Evolutionary conservation across 495 filamentous ascomycete species (phyloP).

Genomic region (Clohesyomyces aquaticus): DNA sequence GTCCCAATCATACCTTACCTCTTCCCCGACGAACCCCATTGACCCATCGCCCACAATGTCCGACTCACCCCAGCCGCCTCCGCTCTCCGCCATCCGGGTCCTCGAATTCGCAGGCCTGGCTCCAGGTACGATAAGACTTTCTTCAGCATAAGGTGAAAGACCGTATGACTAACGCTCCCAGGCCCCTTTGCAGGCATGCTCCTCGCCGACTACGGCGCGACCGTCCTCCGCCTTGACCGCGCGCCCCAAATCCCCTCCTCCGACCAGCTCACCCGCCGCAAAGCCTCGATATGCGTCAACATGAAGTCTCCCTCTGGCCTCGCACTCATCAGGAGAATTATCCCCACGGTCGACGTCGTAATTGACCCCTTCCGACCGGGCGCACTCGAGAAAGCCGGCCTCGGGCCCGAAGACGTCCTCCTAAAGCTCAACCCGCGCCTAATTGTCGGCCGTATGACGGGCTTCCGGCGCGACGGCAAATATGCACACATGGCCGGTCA

Average conservation of each 20-base stretch:
- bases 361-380: conserved; percentile 94
- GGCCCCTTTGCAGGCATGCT: conserved; percentile 89
- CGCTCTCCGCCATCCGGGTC: conserved; percentile 76
- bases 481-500: conserved; percentile 93
- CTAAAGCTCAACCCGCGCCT: conserved; percentile 70
- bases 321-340: conserved; percentile 66
- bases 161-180: conserved; percentile 41
- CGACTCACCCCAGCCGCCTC: conserved; percentile 51
- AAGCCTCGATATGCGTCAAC: conserved; percentile 75
- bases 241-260: conserved; percentile 52
- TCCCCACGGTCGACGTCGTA: conserved; percentile 69
- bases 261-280: conserved; percentile 78
- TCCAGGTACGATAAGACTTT: conserved; percentile 62
- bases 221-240: conserved; percentile 86
- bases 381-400: conserved; percentile 79
- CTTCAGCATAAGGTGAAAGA: neutral
- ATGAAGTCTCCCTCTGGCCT: conserved; percentile 68
- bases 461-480: conserved; percentile 82
- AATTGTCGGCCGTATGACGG: conserved; percentile 82
- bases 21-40: neutral
- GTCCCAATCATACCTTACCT: neutral
- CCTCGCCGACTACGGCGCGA: conserved; percentile 85
- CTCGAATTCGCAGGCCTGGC: conserved; percentile 90
- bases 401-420: conserved; percentile 68
- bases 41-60: conserved; percentile 6